Base-by-base conservation (phyloP, 805 yeast species). In the Saturnispora quitensis region DNA sequence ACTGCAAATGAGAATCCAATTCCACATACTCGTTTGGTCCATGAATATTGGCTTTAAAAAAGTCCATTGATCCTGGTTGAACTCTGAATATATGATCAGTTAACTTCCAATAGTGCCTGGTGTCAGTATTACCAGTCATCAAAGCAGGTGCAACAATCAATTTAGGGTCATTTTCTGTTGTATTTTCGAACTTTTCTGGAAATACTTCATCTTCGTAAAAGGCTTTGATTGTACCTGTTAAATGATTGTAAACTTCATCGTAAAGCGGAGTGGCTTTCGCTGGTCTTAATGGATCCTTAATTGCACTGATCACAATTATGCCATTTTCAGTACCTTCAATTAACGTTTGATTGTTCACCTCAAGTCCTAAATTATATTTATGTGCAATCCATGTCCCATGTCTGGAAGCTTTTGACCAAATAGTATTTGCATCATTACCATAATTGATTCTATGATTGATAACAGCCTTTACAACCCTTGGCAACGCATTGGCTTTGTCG, bases 401-500 rank as follows among this genome's bases (percentile, higher is more conserved):
- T 4, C 54, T 54, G 17, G 68, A 51, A 17, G 68, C 55, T 50
- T 70, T 73, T 4, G 62, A 55, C 20, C 63, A 60, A 1, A 72
- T 63, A 18, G 64, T 58, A 3, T 58, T 56, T 10, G 68, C 68
- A 66, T 68, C 38, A 62, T 81, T 73, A 55, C 81, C 88, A 44
- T 80, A 68, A 7, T 67, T 47, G 42, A 66, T 72, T 61, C 95
- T 73, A 60, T 84, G 84, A 66, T 87, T 85, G 43, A 83, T 71
- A 35, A 73, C 61, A 42, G 81, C 70, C 31, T 67, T 64, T 3
- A 78, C 78, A 25, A 71, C 65, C 62, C 86, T 91, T 2, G 95
- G 95, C 45, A 86, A 68, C 1, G 93, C 89, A 61, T 86, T 86
- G 25, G 82, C 73, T 66, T 86, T 86, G 53, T 81, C 75, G 43